Evolutionary conservation across 306 rosid species (phyloP), one percentile per base, ranked within the genome.

Genomic region (Inga leiocalycina): DNA sequence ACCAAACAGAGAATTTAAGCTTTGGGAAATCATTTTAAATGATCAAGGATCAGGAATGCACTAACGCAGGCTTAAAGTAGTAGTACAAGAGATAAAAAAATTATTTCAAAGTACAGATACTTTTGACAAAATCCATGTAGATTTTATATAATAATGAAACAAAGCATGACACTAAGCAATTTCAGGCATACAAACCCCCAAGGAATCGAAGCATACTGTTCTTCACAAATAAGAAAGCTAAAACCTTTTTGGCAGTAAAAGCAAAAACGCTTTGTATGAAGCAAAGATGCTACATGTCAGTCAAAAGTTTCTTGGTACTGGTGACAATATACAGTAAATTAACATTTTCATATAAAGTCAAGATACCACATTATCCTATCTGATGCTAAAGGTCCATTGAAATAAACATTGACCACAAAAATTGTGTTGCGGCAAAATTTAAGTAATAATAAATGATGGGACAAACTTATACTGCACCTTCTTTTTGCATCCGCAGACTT

Each of bases 401-500:
- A 17, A 54, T 10, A 20, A 10, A 70, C 30, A 20, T 10, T 19
- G 49, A 48, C 52, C 54, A 71, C 20, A 43, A 69, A 69, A 59
- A 74, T 52, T 39, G 27, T 75, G 37, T 20, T 62, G 79, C 79
- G 13, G 74, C 48, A 79, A 32, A 64, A 24, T 43, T 43, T 66
- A 71, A 1, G 35, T 43, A 49, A 66, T 44, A 82, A 78, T 24
- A 61, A 61, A 44, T 19, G 8, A 83, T 4, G 56, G 79, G 62
- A 22, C 35, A 84, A 79, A 59, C 20, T 27, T 20, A 81, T 11
- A 44, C 39, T 65, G 12, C 66, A 97, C 99, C 99, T 94, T 90
- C 97, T 88, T 97, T 97, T 86, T 85, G 92, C 99, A 97, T 97
- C 69, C 99, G 91, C 48, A 82, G 88, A 85, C 99, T 97, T 81